Percentiles rank a stretch among this genome's conserved stretches.
phyloP scores from a whole-genome alignment of 2,329 filamentous ascomycete genomes.

The Neocatenulostroma microsporum region DNA sequence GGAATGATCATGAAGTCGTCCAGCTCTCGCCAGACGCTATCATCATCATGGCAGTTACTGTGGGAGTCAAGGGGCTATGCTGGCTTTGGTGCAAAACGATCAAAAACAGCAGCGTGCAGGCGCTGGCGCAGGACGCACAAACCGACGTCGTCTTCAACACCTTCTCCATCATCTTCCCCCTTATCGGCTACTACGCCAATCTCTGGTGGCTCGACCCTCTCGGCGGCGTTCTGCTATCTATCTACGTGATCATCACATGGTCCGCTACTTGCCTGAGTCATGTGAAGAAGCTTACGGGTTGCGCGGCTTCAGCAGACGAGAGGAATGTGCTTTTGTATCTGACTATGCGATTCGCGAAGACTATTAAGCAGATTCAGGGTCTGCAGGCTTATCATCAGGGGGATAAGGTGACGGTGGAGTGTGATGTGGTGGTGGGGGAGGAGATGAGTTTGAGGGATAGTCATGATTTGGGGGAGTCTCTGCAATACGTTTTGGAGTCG shows the following conservation, averaged over 20 bases:
- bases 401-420: constrained; percentile 75
- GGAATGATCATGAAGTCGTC: constrained; percentile 59
- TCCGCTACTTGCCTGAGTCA: constrained; percentile 64
- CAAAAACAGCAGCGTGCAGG: constrained; percentile 77
- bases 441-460: constrained; percentile 67
- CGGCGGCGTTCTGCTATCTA: constrained; percentile 66
- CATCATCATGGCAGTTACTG: constrained; percentile 70
- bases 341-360: constrained; percentile 86
- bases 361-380: constrained; percentile 78
- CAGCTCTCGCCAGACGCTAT: constrained; percentile 65
- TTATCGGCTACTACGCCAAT: constrained; percentile 61
- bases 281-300: constrained; percentile 74
- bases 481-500: constrained; percentile 79
- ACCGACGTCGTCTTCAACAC: constrained; percentile 84
- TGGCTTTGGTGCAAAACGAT: constrained; percentile 86
- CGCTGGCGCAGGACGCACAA: constrained; percentile 60
- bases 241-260: constrained; percentile 76
- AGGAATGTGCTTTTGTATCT: constrained; percentile 81
- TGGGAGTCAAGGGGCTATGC: constrained; percentile 71
- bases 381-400: constrained; percentile 78
- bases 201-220: constrained; percentile 80
- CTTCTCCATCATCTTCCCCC: constrained; percentile 80
- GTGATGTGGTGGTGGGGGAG: constrained; percentile 76
- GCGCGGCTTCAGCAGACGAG: constrained; percentile 70
- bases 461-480: constrained; percentile 68